phyloP scores from a whole-genome alignment of 306 rosid species.

The Lupinus albus region DNA sequence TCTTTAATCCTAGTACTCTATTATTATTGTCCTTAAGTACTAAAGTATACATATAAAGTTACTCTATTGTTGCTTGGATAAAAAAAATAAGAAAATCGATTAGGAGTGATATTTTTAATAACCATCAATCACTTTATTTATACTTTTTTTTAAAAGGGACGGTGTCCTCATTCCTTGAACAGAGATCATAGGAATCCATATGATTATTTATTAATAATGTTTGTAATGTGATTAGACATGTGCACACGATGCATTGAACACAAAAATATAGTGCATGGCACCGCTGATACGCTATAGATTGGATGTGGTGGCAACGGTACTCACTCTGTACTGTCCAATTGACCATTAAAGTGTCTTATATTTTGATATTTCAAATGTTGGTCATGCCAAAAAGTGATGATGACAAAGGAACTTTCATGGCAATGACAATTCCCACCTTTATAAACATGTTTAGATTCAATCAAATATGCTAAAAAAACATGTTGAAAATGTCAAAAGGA shows the following conservation, averaged over 20 bases:
- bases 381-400: constrained; percentile 30
- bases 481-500: constrained; percentile 16
- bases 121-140: not conserved
- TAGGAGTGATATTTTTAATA: not conserved
- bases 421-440: constrained; percentile 16
- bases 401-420: constrained; percentile 41
- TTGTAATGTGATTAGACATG: constrained; percentile 21
- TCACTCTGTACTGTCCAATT: constrained; percentile 34
- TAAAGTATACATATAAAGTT: no score
- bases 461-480: constrained; percentile 26
- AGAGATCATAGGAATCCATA: not conserved
- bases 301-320: constrained; percentile 36
- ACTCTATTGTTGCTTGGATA: no score
- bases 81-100: no score
- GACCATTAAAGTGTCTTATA: constrained; percentile 35
- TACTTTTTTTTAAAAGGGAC: not conserved
- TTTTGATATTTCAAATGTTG: constrained; percentile 31
- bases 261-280: constrained; percentile 1
- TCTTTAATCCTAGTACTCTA: no score
- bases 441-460: constrained; percentile 22
- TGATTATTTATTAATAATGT: constrained; percentile 3
- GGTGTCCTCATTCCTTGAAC: not conserved
- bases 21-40: no score
- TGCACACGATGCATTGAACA: constrained; percentile 41
- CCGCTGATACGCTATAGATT: constrained; percentile 26